A percentile compares a stretch with the other conserved stretches of the same genome.
Evolutionary conservation across 768 basidiomycete species (phyloP).

Genomic region (Tephrocybe rancida): DNA sequence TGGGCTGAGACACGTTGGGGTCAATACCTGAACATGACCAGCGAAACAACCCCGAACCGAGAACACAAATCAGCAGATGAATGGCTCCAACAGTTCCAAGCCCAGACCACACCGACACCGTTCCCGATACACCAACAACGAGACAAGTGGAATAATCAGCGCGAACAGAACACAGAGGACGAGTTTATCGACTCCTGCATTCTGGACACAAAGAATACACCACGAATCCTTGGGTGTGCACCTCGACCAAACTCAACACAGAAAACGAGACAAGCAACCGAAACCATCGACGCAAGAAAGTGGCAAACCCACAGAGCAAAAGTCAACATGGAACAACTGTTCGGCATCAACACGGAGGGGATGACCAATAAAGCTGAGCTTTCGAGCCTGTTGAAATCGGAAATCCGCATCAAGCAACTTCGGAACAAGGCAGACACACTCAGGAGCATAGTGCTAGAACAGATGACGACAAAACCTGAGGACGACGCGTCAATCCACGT

Average conservation of each 20-base stretch:
- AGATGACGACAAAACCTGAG: too few species aligned
- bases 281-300: too few species aligned
- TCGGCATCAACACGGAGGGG: neutral
- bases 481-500: neutral
- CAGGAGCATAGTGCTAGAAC: neutral
- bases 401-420: neutral
- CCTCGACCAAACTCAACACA: neutral
- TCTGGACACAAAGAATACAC: neutral
- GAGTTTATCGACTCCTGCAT: neutral
- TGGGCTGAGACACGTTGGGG: neutral
- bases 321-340: too few species aligned
- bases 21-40: neutral
- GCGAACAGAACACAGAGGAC: neutral
- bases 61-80: neutral
- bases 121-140: conserved; percentile 1
- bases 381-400: neutral
- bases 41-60: neutral
- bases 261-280: too few species aligned
- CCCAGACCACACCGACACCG: neutral
- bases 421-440: neutral
- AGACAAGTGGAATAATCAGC: neutral
- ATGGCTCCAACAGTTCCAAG: neutral
- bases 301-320: too few species aligned
- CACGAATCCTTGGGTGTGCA: neutral
- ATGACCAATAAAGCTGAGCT: neutral